phyloP scores from a whole-genome alignment of 1,284 basidiomycete species.

The Fistulina hepatica region DNA sequence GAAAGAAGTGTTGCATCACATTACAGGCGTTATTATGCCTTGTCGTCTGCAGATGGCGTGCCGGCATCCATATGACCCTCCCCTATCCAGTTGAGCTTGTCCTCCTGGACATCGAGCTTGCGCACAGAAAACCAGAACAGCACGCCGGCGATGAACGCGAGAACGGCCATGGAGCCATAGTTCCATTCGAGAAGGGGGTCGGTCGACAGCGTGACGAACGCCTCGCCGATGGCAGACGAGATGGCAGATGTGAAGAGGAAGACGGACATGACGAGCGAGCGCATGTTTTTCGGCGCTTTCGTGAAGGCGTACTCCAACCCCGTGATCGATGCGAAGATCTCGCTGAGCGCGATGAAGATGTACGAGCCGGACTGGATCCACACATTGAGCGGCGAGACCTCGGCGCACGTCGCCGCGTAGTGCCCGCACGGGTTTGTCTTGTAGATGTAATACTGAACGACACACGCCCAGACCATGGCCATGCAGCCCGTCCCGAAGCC shows the following conservation, averaged over 20 bases:
- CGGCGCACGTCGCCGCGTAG: slow-evolving; percentile 40
- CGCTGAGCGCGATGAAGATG: slow-evolving; percentile 57
- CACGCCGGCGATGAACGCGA: slow-evolving; percentile 29
- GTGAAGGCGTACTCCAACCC: slow-evolving; percentile 86
- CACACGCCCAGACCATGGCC: slow-evolving; percentile 56
- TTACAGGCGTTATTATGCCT: too few species aligned
- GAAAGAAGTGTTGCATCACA: too few species aligned
- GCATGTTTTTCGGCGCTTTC: slow-evolving; percentile 76
- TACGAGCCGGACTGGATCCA: slow-evolving; percentile 69
- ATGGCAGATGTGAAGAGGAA: slow-evolving; percentile 66
- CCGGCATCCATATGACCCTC: slow-evolving; percentile 32
- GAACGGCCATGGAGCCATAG: slow-evolving; percentile 34
- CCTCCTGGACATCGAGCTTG: slow-evolving; percentile 52
- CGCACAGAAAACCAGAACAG: slow-evolving; percentile 56
- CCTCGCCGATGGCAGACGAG: slow-evolving; percentile 55
- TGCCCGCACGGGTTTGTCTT: slow-evolving; percentile 60
- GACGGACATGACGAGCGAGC: slow-evolving; percentile 62
- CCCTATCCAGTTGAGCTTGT: slow-evolving; percentile 41
- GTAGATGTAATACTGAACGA: slow-evolving; percentile 72
- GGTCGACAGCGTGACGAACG: slow-evolving; percentile 36
- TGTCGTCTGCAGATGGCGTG: too few species aligned
- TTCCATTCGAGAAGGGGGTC: slow-evolving; percentile 32
- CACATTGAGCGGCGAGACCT: slow-evolving; percentile 54
- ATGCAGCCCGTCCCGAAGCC: slow-evolving; percentile 54
- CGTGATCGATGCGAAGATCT: slow-evolving; percentile 82